These are phyloP conservation scores for Fusarium torulosum DNA, from an alignment of 2,329 filamentous ascomycete species.

Conservation along the genomic window DNA sequence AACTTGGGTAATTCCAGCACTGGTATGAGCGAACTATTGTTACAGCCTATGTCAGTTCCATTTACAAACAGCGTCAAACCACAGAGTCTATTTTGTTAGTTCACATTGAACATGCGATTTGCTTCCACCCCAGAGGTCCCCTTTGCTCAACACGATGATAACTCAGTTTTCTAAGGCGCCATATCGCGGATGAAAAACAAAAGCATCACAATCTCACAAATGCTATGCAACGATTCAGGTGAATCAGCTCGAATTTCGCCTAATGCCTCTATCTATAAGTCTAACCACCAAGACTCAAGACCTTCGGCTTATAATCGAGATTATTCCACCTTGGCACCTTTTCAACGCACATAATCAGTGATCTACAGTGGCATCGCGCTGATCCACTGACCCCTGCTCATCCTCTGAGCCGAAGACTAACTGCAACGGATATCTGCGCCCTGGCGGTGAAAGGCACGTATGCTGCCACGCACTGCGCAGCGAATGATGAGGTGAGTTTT, in stretches of 20 bases:
- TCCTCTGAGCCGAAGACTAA: not conserved
- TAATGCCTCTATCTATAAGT: not conserved
- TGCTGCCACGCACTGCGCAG: too few species aligned
- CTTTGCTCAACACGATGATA: too few species aligned
- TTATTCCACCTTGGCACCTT: not conserved
- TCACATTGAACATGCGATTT: too few species aligned
- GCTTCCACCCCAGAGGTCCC: too few species aligned
- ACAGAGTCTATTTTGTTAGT: too few species aligned
- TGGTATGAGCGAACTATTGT: too few species aligned
- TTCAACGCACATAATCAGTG: not conserved
- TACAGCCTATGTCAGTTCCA: too few species aligned
- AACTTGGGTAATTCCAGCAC: too few species aligned
- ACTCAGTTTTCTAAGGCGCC: too few species aligned
- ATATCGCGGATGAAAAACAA: too few species aligned
- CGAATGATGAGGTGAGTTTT: not conserved
- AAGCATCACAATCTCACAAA: too few species aligned
- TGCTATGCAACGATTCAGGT: not conserved
- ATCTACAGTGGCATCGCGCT: constrained; percentile 3
- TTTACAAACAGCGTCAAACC: too few species aligned
- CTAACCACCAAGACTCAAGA: not conserved
- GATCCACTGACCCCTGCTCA: constrained; percentile 14
- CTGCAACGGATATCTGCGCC: constrained; percentile 12
- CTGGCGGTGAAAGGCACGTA: not conserved
- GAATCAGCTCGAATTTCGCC: not conserved
- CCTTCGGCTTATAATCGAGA: not conserved